phyloP scores from a whole-genome alignment of 257 asterid genomes.

The Przewalskia tangutica region DNA sequence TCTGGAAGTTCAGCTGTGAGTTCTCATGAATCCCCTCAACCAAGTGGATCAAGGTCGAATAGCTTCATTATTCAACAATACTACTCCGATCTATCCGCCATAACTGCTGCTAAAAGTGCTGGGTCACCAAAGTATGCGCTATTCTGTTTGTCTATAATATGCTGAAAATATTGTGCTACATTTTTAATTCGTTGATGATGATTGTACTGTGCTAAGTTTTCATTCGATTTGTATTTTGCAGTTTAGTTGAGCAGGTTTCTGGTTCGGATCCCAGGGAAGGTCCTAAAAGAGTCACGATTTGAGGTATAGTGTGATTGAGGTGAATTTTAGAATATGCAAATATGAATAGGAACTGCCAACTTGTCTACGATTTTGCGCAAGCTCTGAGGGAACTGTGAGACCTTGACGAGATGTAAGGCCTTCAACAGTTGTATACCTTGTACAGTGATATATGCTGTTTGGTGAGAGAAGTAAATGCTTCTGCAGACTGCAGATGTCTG shows the following conservation, averaged over 20 bases:
- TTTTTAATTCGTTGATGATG: not conserved
- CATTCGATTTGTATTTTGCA: slow-evolving; percentile 10
- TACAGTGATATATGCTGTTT: not conserved
- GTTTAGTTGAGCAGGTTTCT: slow-evolving; percentile 7
- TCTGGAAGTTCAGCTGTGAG: slow-evolving; percentile 18
- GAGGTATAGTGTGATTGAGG: not conserved
- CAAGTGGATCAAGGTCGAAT: slow-evolving; percentile 6
- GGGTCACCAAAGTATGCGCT: slow-evolving; percentile 23
- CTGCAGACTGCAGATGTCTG: not conserved
- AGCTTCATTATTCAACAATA: slow-evolving; percentile 10
- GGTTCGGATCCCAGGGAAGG: not conserved
- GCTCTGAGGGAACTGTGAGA: not conserved
- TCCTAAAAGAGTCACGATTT: not conserved
- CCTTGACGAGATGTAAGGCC: not conserved
- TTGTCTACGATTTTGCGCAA: not conserved
- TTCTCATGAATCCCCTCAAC: slow-evolving; percentile 2
- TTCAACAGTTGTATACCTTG: not conserved
- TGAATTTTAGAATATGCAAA: not conserved
- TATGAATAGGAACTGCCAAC: not conserved
- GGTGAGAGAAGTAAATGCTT: not conserved
- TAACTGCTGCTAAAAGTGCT: not conserved
- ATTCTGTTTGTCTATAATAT: not conserved
- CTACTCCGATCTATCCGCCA: slow-evolving; percentile 3
- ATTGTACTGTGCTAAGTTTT: not conserved
- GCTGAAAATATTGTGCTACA: not conserved